Evolutionary conservation across 345 rosid genomes (phyloP).

Genomic region (Eucalyptus cloeziana): DNA sequence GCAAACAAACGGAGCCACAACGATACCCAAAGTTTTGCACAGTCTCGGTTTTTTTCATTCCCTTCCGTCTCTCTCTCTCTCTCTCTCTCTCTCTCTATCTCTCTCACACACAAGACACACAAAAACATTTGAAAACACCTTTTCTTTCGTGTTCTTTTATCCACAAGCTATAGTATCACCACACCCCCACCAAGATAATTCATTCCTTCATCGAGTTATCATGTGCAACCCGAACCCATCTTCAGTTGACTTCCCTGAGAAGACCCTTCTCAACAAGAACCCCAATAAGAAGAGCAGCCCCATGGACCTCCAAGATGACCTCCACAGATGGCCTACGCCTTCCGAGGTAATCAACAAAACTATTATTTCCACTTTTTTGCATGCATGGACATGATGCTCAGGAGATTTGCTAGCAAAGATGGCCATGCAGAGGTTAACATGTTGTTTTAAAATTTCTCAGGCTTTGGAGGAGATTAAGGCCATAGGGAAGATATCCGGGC

Average conservation of each 20-base stretch:
- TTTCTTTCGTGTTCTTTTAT: neutral
- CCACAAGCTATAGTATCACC: neutral
- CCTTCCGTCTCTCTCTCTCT: neutral
- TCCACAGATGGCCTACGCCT: constrained; percentile 73
- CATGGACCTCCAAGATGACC: constrained; percentile 4
- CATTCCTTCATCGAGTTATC: neutral
- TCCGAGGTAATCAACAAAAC: constrained; percentile 45
- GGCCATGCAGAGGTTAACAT: neutral
- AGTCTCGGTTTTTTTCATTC: neutral
- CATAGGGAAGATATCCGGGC: constrained; percentile 84
- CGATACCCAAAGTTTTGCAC: neutral
- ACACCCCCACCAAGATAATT: neutral
- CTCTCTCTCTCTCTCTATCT: neutral
- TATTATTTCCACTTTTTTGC: neutral
- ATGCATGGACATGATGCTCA: neutral
- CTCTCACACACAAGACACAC: neutral
- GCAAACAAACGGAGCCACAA: neutral
- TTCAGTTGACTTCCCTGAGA: constrained; percentile 31
- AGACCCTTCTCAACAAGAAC: constrained; percentile 18
- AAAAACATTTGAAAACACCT: neutral
- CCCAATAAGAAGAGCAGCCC: constrained; percentile 12
- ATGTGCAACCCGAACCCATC: constrained; percentile 65
- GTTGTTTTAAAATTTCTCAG: constrained; percentile 20
- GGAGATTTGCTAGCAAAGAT: neutral
- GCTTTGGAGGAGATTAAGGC: constrained; percentile 73